A percentile compares a stretch with the other conserved stretches of the same genome.
Evolutionary conservation across 2,329 filamentous ascomycete species (phyloP).

Genomic region (Apiospora saccharicola): DNA sequence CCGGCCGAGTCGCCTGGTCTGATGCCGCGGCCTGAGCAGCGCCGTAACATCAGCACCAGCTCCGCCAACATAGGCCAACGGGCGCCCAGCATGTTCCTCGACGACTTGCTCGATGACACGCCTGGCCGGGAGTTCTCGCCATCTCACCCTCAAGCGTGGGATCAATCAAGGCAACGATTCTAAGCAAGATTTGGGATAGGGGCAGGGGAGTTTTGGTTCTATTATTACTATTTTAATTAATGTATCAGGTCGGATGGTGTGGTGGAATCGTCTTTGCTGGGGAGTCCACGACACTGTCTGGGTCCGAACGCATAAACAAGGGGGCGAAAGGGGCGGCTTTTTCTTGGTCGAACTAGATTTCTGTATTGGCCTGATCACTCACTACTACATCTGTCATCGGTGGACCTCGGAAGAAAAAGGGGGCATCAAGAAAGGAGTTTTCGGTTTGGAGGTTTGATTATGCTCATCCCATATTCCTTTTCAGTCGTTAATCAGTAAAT

Average conservation of each 20-base stretch:
- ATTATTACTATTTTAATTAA: conserved; percentile 15
- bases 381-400: not conserved
- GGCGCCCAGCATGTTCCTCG: conserved; percentile 87
- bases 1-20: conserved; percentile 68
- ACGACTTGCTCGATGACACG: conserved; percentile 87
- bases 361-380: conserved; percentile 21
- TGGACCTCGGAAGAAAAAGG: not conserved
- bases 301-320: conserved; percentile 12
- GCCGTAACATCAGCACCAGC: conserved; percentile 64
- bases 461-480: conserved; percentile 9
- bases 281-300: not conserved
- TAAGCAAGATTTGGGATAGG: conserved; percentile 20
- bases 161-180: conserved; percentile 35
- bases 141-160: conserved; percentile 37
- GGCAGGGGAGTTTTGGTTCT: not conserved
- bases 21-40: conserved; percentile 46
- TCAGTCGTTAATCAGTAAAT: not conserved
- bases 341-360: conserved; percentile 3
- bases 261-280: not conserved
- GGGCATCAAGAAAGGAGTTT: conserved; percentile 14
- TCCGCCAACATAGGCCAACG: conserved; percentile 74
- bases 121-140: conserved; percentile 53
- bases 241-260: not conserved
- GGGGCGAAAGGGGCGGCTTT: not conserved
- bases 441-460: conserved; percentile 3